Evolutionary conservation across 768 basidiomycete species (phyloP).

Genomic region (Gelatoporia subvermispora): DNA sequence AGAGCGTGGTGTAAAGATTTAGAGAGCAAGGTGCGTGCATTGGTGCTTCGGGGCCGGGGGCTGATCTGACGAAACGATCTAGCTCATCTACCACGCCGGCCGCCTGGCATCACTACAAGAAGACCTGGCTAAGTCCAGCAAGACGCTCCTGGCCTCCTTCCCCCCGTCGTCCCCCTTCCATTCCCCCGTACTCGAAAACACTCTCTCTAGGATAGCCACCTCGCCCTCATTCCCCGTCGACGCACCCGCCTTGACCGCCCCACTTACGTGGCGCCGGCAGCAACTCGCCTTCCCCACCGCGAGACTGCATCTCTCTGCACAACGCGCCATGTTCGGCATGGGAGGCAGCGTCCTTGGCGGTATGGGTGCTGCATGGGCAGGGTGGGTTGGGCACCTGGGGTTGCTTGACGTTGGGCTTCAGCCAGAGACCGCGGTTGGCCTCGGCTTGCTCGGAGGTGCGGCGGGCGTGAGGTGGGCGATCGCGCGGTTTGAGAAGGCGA

Average conservation of each 20-base stretch:
- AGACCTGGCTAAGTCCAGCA: slow-evolving; percentile 36
- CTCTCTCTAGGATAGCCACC: slow-evolving; percentile 45
- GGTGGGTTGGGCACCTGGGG: slow-evolving; percentile 55
- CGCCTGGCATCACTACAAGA: slow-evolving; percentile 45
- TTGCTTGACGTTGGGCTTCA: slow-evolving; percentile 41
- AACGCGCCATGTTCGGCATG: slow-evolving; percentile 49
- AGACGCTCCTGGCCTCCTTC: slow-evolving; percentile 35
- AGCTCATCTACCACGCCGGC: slow-evolving; percentile 68
- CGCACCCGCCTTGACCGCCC: slow-evolving; percentile 42
- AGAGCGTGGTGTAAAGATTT: slow-evolving; percentile 33
- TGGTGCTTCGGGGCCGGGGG: not conserved
- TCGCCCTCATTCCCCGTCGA: slow-evolving; percentile 43
- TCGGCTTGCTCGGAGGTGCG: slow-evolving; percentile 48
- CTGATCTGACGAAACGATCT: not conserved
- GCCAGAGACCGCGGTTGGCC: slow-evolving; percentile 52
- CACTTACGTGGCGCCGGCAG: slow-evolving; percentile 44
- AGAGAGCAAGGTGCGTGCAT: slow-evolving; percentile 19
- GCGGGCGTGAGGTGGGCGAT: slow-evolving; percentile 57
- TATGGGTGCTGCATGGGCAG: slow-evolving; percentile 53
- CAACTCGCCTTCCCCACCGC: slow-evolving; percentile 58
- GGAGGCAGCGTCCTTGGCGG: slow-evolving; percentile 45
- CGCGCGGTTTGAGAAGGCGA: slow-evolving; percentile 64
- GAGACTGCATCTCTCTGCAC: slow-evolving; percentile 60
- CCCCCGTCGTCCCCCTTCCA: slow-evolving; percentile 32
- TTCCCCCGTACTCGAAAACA: slow-evolving; percentile 56